Evolutionary conservation across 1,284 basidiomycete species (phyloP), one percentile per base, ranked within the genome.

Genomic region (Leccinum huronense): DNA sequence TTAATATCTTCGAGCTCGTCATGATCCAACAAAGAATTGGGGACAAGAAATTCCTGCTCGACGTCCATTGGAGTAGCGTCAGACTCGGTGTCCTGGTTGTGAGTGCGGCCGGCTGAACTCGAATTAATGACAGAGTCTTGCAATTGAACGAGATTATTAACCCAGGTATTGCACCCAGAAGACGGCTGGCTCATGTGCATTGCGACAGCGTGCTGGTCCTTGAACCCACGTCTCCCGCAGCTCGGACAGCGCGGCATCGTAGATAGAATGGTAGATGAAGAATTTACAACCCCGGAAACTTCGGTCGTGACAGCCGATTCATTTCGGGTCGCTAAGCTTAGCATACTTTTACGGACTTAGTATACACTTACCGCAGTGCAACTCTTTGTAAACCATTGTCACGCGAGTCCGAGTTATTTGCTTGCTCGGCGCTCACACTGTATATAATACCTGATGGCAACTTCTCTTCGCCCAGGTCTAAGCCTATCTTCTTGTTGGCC

Each of bases 151-250:
- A 58, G 38, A 19, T 58, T 31, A 13, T 59, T 23, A 13, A 59
- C 9, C 58, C 58, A 59, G 1, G 13, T 59, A 9, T 59, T 59
- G 42, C 58, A 59, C 13, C 58, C 58, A 59, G 58, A 59, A 2
- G 58, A 45, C 3, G 42, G 58, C 19, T 59, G 58, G 42, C 58
- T 59, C 58, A 59, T 59, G 42, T 59, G 58, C 40, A 45, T 59
- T 11, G 58, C 42, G 11, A 59, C 30, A 23, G 58, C n/a, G 19
- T 33, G 31, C 5, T 23, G 42, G 9, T 59, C 42, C 9, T 36
- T 59, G n/a, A 48, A 59, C 5, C 57, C 27, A 6, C 42, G 30
- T 19, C 45, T 59, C 3, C 30, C n/a, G 7, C 58, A 59, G 42
- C 19, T 59, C 2, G 58, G 58, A 45, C 42, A 59, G 8, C 13